A percentile compares a stretch with the other conserved stretches of the same genome.
Evolutionary conservation across 306 rosid genomes (phyloP).

Genomic region (peach (Prunus persica)): DNA sequence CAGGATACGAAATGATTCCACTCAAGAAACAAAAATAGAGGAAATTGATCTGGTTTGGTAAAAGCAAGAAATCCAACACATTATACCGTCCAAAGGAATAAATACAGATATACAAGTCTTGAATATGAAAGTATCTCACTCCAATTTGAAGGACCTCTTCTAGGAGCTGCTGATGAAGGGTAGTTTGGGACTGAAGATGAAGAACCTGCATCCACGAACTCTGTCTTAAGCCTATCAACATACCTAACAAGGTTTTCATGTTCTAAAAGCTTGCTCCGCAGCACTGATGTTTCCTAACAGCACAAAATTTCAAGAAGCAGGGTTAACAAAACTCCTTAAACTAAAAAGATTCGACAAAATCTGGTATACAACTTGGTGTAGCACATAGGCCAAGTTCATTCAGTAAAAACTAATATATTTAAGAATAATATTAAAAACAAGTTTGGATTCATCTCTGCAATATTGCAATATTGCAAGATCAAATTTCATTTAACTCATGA

Average conservation of each 20-base stretch:
- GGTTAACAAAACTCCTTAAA: slow-evolving; percentile 11
- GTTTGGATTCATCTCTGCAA: not conserved
- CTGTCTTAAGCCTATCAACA: slow-evolving; percentile 56
- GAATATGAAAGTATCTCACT: slow-evolving; percentile 49
- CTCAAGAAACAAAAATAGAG: not conserved
- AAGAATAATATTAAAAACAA: not conserved
- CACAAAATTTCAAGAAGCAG: slow-evolving; percentile 26
- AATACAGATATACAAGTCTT: not conserved
- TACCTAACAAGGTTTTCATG: slow-evolving; percentile 68
- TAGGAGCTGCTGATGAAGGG: slow-evolving; percentile 57
- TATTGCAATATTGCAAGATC: not conserved
- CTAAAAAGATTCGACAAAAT: not conserved
- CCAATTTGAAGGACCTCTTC: slow-evolving; percentile 52
- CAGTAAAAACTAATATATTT: not conserved
- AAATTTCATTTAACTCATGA: not conserved
- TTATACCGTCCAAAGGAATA: not conserved
- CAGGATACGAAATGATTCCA: not conserved
- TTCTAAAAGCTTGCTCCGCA: slow-evolving; percentile 64
- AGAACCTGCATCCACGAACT: slow-evolving; percentile 47
- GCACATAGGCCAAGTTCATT: not conserved
- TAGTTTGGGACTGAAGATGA: slow-evolving; percentile 45
- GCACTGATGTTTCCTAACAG: slow-evolving; percentile 73
- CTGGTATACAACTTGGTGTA: not conserved
- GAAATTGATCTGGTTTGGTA: not conserved
- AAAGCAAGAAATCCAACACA: not conserved